These are phyloP conservation scores for Dillenia turbinata DNA, from an alignment of 164 flowering plant species.

Conservation along the genomic window DNA sequence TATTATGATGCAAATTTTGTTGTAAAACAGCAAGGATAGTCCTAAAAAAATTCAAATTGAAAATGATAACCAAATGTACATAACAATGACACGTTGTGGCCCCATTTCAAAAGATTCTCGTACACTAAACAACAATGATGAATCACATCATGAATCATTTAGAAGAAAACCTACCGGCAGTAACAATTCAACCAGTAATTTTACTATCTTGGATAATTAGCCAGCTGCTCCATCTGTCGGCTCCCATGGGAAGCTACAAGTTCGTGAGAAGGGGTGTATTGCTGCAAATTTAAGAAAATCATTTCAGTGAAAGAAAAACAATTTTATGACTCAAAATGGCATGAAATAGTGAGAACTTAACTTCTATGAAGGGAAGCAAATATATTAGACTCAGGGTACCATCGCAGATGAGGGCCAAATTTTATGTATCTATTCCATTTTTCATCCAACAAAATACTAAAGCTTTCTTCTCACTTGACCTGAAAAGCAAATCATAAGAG, in stretches of 20 bases:
- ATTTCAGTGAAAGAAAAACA: too few species aligned
- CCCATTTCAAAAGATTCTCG: constrained; percentile 20
- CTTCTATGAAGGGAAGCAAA: too few species aligned
- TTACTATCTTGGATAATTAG: constrained; percentile 31
- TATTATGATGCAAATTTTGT: neutral
- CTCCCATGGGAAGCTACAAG: constrained; percentile 74
- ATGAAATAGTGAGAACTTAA: too few species aligned
- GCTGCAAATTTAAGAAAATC: constrained; percentile 40
- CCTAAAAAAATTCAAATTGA: constrained; percentile 9
- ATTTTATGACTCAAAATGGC: too few species aligned
- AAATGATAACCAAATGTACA: constrained; percentile 8
- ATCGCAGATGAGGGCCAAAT: too few species aligned
- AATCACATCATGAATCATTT: constrained; percentile 15
- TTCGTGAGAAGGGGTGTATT: constrained; percentile 57
- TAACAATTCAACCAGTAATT: constrained; percentile 22
- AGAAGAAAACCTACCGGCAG: constrained; percentile 15
- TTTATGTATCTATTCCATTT: too few species aligned
- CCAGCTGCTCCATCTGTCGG: constrained; percentile 70
- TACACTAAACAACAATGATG: constrained; percentile 17
- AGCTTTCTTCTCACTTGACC: too few species aligned
- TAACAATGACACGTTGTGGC: constrained; percentile 13
- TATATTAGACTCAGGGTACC: too few species aligned
- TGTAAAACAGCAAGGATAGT: constrained; percentile 9
- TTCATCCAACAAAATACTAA: too few species aligned
- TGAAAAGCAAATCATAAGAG: neutral